A percentile compares a stretch with the other conserved stretches of the same genome.
Evolutionary conservation across 306 rosid species (phyloP).

Genomic region (Prosopis cineraria): DNA sequence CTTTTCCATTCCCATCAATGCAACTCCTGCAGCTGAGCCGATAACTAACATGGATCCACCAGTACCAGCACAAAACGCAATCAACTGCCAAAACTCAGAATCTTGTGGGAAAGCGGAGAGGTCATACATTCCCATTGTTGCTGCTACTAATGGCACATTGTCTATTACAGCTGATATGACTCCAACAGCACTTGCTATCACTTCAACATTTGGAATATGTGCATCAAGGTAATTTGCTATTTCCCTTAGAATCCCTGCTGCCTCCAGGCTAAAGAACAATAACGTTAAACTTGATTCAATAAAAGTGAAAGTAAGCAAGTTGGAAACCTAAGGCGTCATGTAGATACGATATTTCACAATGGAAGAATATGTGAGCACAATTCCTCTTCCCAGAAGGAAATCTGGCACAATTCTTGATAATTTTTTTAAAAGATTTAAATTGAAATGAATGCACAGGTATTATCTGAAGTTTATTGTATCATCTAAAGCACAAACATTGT

Average conservation of each 20-base stretch:
- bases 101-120: constrained; percentile 79
- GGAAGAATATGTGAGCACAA: constrained; percentile 14
- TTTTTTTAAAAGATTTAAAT: neutral
- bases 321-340: neutral
- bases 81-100: constrained; percentile 93
- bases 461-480: neutral
- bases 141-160: constrained; percentile 96
- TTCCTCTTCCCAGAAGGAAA: neutral
- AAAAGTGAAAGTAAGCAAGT: neutral
- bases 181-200: constrained; percentile 81
- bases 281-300: constrained; percentile 7
- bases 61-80: constrained; percentile 91
- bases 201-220: constrained; percentile 61
- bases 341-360: neutral
- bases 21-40: constrained; percentile 96
- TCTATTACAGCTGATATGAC: constrained; percentile 82
- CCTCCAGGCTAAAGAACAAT: constrained; percentile 69
- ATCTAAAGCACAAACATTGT: neutral
- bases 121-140: constrained; percentile 95
- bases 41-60: constrained; percentile 95
- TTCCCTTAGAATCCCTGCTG: constrained; percentile 88
- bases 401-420: neutral
- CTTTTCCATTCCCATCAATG: constrained; percentile 98
- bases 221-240: constrained; percentile 83
- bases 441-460: neutral